These are phyloP conservation scores for Leishmania braziliensis DNA, from an alignment of 208 protist genomes.

Conservation along the genomic window DNA sequence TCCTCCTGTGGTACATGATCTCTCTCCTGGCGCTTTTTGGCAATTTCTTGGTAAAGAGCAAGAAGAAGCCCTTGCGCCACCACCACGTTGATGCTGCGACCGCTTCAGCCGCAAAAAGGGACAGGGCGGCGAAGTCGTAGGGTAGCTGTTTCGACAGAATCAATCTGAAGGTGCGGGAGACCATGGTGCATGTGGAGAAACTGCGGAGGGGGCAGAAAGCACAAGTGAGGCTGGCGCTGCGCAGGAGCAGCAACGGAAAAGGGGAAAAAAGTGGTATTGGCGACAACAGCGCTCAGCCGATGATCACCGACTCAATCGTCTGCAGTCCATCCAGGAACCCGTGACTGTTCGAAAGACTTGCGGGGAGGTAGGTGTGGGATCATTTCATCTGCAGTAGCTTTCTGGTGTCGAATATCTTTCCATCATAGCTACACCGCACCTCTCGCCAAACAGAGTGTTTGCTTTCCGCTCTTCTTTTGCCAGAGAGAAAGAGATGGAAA, in stretches of 20 bases:
- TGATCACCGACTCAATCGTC: slow-evolving; percentile 5
- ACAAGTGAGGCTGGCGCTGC: slow-evolving; percentile 5
- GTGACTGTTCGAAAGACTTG: neutral
- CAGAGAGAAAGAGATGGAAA: neutral
- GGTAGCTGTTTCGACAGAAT: neutral
- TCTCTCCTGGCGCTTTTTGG: slow-evolving; percentile 72
- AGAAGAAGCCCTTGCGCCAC: slow-evolving; percentile 11
- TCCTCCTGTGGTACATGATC: slow-evolving; percentile 85
- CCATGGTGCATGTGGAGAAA: slow-evolving; percentile 10
- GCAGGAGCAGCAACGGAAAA: slow-evolving; percentile 1
- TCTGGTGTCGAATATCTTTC: neutral
- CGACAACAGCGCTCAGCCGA: neutral
- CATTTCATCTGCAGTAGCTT: neutral
- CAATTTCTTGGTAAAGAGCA: slow-evolving; percentile 70
- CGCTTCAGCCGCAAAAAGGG: neutral
- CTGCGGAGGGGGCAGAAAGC: neutral
- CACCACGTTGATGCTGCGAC: neutral
- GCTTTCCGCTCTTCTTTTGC: neutral
- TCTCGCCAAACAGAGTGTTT: neutral
- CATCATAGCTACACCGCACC: neutral
- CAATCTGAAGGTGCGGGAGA: slow-evolving; percentile 13
- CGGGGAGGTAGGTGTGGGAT: neutral
- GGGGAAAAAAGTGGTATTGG: slow-evolving; percentile 1
- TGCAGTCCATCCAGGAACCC: neutral
- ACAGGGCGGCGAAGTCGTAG: neutral